Percentiles rank a stretch among this genome's conserved stretches.
Evolutionary conservation across 2,329 filamentous ascomycete genomes (phyloP).

Genomic region (Pleurostoma richardsiae): DNA sequence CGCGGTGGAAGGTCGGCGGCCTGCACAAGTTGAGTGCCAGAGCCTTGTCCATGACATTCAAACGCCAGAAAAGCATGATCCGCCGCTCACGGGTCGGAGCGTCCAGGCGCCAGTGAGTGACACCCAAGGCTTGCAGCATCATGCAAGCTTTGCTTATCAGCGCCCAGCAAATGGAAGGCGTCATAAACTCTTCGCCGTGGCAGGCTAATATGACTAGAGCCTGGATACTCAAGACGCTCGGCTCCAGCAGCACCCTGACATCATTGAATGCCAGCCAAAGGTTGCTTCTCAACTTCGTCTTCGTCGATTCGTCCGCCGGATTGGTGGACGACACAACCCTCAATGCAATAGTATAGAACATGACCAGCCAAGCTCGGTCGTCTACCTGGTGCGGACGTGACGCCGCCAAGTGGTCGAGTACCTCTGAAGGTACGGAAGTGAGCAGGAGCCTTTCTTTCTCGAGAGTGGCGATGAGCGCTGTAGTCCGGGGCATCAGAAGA

Average conservation of each 20-base stretch:
- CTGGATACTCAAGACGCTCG: constrained; percentile 1
- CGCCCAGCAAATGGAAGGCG: constrained; percentile 2
- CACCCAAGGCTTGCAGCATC: constrained; percentile 1
- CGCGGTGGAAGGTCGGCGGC: background rate
- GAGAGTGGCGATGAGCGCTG: background rate
- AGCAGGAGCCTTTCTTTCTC: background rate
- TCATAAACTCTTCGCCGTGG: background rate
- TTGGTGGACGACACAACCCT: background rate
- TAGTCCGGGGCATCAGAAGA: background rate
- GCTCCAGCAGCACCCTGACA: background rate
- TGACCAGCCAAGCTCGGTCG: constrained; percentile 3
- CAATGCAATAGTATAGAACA: constrained; percentile 4
- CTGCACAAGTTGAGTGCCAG: constrained; percentile 1
- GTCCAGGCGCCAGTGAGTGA: constrained; percentile 2
- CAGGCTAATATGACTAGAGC: constrained; percentile 2
- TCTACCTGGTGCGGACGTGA: background rate
- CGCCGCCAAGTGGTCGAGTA: background rate
- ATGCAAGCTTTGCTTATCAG: constrained; percentile 1
- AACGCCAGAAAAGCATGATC: constrained; percentile 2
- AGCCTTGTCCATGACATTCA: constrained; percentile 3
- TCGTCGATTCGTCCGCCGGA: background rate
- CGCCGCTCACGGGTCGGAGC: background rate
- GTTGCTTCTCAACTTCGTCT: background rate
- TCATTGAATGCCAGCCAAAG: constrained; percentile 5
- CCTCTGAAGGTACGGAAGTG: background rate